Conservation (phyloP, 306 rosid species). For the Cicer bijugum region DNA sequence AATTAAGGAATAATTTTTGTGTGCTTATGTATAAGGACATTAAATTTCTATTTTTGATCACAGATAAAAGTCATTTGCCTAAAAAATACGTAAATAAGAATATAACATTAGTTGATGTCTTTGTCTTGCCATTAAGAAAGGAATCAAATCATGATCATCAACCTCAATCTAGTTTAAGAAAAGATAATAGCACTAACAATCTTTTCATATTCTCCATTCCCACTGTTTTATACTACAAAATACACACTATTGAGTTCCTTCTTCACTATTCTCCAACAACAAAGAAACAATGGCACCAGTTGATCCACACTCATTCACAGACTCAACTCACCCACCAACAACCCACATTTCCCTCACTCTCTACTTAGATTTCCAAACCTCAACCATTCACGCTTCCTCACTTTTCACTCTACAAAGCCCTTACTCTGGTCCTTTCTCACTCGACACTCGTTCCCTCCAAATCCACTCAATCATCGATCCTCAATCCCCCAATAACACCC, state of each 20-base stretch:
- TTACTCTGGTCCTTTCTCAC: slow-evolving; percentile 66
- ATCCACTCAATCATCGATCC: slow-evolving; percentile 62
- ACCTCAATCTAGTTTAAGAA: background rate
- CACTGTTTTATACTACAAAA: no score
- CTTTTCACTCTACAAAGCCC: slow-evolving; percentile 61
- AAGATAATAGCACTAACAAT: no score
- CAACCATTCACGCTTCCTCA: slow-evolving; percentile 69
- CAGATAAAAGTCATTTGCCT: no score
- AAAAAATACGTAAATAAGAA: no score
- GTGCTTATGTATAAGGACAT: no score
- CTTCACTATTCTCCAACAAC: background rate
- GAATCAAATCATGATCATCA: background rate
- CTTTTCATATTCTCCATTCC: no score
- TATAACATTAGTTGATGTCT: no score
- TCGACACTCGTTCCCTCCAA: slow-evolving; percentile 75
- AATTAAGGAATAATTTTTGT: no score
- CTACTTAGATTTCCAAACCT: slow-evolving; percentile 68
- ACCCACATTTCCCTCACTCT: slow-evolving; percentile 64
- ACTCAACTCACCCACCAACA: slow-evolving; percentile 62
- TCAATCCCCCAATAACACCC: slow-evolving; percentile 32
- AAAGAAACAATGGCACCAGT: slow-evolving; percentile 64
- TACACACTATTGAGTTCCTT: no score
- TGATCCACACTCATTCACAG: slow-evolving; percentile 92
- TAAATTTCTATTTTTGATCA: no score
- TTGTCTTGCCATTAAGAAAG: background rate